Evolutionary conservation across 805 yeast genomes (phyloP), one percentile per base, ranked within the genome.

Genomic region (Blastobotrys peoriensis): DNA sequence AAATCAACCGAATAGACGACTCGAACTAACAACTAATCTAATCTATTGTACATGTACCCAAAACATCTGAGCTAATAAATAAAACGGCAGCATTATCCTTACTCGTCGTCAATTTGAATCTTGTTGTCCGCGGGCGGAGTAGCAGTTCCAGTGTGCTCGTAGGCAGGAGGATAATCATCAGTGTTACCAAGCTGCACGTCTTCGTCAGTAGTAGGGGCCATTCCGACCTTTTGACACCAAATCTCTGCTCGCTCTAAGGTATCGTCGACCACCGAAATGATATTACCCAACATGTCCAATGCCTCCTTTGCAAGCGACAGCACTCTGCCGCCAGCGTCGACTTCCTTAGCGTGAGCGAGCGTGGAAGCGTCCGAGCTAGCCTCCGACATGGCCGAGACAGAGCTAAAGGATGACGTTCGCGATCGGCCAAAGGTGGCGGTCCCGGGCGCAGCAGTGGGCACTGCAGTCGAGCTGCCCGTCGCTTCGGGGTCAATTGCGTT

Each of bases 261-360:
- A 38, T 85, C 89, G 59, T 85, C 91, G 54, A 94, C 87, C 4
- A 89, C 89, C 41, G 74, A 74, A 52, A 88, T 87, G 16, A 91
- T 81, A 46, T 84, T 83, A 34, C 81, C 74, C 30, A 91, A 82
- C 87, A 89, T 85, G 36, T 84, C 93, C 39, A 91, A 67, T 0
- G 96, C 82, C 62, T 93, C 98, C 52, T 83, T 83, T 0, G 98
- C 97, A 48, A 91, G 70, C 3, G 84, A 74, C 20, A 93, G 66
- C 1, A 87, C 85, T 50, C 82, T 79, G 18, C 85, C 86, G 59
- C 86, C 84, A 18, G 59, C 51, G 43, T 57, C 63, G 25, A 61
- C 60, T 20, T 61, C 60, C 21, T 38, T 48, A 21, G 36, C 47
- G 21, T 43, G 27, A 40, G 40, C 49, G 10, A 19, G 45, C 21